Evolutionary conservation across 306 rosid species (phyloP).

Genomic region (Ormosia emarginata): DNA sequence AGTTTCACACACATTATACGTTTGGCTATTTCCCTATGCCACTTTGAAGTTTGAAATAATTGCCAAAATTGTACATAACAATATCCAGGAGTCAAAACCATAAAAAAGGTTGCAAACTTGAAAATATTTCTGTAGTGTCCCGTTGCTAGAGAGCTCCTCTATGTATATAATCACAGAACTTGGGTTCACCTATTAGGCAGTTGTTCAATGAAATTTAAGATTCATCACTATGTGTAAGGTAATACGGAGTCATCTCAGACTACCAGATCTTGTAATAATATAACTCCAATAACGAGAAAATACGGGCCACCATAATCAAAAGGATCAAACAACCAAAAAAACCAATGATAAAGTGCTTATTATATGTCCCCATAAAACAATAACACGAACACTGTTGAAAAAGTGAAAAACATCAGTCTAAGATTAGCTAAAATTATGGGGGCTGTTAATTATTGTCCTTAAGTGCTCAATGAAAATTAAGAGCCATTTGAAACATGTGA

Average conservation of each 20-base stretch:
- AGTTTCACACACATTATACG: background rate
- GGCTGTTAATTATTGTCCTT: background rate
- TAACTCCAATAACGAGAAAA: background rate
- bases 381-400: too few species aligned
- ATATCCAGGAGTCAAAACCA: conserved; percentile 9
- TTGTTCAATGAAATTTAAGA: background rate
- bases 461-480: background rate
- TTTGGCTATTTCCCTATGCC: background rate
- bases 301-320: background rate
- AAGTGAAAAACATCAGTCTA: background rate
- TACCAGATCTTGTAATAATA: background rate
- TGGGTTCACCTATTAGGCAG: background rate
- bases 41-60: background rate
- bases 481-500: background rate
- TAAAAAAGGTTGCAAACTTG: background rate
- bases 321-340: background rate
- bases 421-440: background rate
- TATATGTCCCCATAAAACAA: background rate
- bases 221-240: background rate
- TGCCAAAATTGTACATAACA: background rate
- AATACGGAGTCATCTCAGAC: background rate
- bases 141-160: background rate
- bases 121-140: background rate
- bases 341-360: background rate
- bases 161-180: background rate